A percentile compares a stretch with the other conserved stretches of the same genome.
Conservation (phyloP, 805 yeast species). For the Suhomyces prunicola region DNA sequence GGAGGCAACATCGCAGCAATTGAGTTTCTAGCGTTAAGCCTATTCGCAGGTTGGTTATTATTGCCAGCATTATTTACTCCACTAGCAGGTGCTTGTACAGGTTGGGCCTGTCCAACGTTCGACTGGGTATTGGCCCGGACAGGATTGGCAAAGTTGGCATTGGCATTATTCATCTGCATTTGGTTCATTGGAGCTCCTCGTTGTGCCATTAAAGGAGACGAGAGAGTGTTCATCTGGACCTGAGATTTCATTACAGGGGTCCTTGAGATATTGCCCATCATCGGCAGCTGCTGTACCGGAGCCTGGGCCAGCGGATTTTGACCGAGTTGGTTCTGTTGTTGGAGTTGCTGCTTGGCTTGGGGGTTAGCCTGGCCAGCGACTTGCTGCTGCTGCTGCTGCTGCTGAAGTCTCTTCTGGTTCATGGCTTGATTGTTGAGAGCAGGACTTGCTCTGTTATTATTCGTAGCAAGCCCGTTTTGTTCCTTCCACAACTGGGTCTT, state of each 20-base stretch:
- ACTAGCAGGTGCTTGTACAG: neutral
- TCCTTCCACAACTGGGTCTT: slow-evolving; percentile 26
- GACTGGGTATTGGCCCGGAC: neutral
- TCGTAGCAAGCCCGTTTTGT: slow-evolving; percentile 20
- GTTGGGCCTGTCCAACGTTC: slow-evolving; percentile 13
- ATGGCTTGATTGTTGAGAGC: slow-evolving; percentile 2
- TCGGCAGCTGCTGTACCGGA: slow-evolving; percentile 14
- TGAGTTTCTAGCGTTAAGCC: slow-evolving; percentile 3
- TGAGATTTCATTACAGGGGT: slow-evolving; percentile 14
- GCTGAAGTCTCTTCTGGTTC: slow-evolving; percentile 7
- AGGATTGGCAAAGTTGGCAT: neutral
- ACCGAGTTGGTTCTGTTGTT: slow-evolving; percentile 1
- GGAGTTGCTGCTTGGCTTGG: slow-evolving; percentile 6
- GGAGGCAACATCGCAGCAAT: slow-evolving; percentile 27
- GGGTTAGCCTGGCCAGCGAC: slow-evolving; percentile 6
- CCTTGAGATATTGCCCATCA: slow-evolving; percentile 13
- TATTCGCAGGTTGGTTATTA: neutral
- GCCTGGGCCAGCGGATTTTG: neutral
- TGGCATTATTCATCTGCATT: slow-evolving; percentile 7
- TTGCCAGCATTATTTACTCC: neutral
- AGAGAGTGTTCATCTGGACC: slow-evolving; percentile 12
- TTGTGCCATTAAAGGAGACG: slow-evolving; percentile 19
- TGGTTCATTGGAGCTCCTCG: slow-evolving; percentile 6
- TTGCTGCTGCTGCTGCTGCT: slow-evolving; percentile 4
- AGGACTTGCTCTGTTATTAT: neutral